Evolutionary conservation across 2,329 filamentous ascomycete species (phyloP).

Genomic region (Leptosphaerulina australis): DNA sequence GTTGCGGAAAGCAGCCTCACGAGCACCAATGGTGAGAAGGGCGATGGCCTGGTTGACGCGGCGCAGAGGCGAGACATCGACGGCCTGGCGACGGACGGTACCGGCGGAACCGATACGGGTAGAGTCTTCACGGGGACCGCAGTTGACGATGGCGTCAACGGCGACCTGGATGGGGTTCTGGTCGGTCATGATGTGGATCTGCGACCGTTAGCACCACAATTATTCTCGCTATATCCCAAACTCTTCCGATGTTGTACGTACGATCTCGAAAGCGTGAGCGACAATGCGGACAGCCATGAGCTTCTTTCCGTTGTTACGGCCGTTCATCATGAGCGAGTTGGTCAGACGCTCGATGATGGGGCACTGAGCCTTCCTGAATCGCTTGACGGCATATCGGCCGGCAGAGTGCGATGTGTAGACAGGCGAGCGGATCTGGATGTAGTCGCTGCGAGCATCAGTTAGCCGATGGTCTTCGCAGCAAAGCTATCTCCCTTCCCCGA

Average conservation of each 20-base stretch:
- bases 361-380: constrained; percentile 99
- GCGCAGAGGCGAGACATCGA: constrained; percentile 99
- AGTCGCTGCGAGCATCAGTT: constrained; percentile 72
- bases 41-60: constrained; percentile 99
- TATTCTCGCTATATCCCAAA: background rate
- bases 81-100: constrained; percentile 99
- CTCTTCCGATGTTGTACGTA: constrained; percentile 60
- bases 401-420: constrained; percentile 99
- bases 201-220: constrained; percentile 29
- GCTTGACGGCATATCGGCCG: constrained; percentile 98
- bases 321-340: constrained; percentile 99
- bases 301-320: constrained; percentile 99
- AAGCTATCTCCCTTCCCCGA: constrained; percentile 25
- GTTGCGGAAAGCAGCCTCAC: constrained; percentile 99
- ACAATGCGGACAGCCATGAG: constrained; percentile 99
- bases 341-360: constrained; percentile 99
- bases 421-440: constrained; percentile 98
- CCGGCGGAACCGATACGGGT: constrained; percentile 99
- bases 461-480: constrained; percentile 34
- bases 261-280: constrained; percentile 98
- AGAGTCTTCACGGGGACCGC: constrained; percentile 98
- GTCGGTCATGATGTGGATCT: constrained; percentile 99
- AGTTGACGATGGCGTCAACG: constrained; percentile 99
- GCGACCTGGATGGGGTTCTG: constrained; percentile 99
- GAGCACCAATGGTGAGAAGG: constrained; percentile 97